Conservation (phyloP, 2,329 filamentous ascomycete genomes). For the Coniochaeta ligniaria region DNA sequence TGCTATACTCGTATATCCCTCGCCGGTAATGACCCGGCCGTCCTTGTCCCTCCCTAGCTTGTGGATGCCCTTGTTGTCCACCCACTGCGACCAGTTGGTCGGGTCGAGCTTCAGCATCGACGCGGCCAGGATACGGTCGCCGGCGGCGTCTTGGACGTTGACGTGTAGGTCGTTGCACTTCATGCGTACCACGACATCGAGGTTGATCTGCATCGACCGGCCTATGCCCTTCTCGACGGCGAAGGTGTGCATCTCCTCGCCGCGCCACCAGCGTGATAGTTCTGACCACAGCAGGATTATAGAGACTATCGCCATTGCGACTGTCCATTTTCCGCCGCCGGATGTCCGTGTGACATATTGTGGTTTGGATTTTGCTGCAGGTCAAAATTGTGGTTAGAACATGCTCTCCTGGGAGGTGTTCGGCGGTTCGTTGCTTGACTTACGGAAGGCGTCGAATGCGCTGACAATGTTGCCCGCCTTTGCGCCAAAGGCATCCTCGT, state of each 20-base stretch:
- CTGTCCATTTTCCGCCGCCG: conserved; percentile 89
- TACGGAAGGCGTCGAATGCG: conserved; percentile 97
- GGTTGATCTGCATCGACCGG: conserved; percentile 84
- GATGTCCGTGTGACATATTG: conserved; percentile 81
- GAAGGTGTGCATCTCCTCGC: conserved; percentile 81
- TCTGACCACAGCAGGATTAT: conserved; percentile 71
- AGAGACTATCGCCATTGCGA: conserved; percentile 71
- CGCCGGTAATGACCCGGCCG: conserved; percentile 47
- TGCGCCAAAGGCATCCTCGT: conserved; percentile 76
- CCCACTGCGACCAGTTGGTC: conserved; percentile 80
- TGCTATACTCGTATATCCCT: conserved; percentile 43
- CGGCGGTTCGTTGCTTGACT: conserved; percentile 22
- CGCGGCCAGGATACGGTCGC: conserved; percentile 83
- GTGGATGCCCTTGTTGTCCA: conserved; percentile 60
- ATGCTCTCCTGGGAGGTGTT: background rate
- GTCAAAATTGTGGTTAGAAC: conserved; percentile 12
- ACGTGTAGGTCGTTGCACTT: conserved; percentile 80
- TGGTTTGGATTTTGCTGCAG: conserved; percentile 83
- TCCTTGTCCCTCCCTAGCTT: conserved; percentile 48
- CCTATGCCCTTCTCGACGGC: conserved; percentile 87
- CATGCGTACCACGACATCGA: conserved; percentile 92
- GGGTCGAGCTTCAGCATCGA: conserved; percentile 65
- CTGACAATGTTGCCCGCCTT: conserved; percentile 62
- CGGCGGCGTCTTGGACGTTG: conserved; percentile 93
- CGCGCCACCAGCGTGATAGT: conserved; percentile 73